Percentiles rank a stretch among this genome's conserved stretches.
phyloP scores from a whole-genome alignment of 73 alveolate genomes.

The Uronychia setigera region DNA sequence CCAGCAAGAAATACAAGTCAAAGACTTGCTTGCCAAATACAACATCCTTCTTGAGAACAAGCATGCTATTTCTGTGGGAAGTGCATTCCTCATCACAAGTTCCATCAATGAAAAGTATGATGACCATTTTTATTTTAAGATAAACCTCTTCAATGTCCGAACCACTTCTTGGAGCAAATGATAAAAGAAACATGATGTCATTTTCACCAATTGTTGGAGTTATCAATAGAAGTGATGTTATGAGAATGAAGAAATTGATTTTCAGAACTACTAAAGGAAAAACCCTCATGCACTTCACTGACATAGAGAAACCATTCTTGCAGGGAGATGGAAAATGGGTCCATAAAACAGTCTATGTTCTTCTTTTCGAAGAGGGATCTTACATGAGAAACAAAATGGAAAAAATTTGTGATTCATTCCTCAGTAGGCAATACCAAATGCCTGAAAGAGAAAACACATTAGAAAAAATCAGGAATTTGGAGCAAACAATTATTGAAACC shows the following conservation, averaged over 20 bases:
- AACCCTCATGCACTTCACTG: constrained; percentile 75
- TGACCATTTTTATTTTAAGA: constrained; percentile 3
- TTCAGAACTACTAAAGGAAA: constrained; percentile 93
- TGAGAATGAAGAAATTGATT: constrained; percentile 78
- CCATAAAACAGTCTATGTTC: constrained; percentile 29
- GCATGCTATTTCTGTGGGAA: neutral
- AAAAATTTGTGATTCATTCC: constrained; percentile 32
- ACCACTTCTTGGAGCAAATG: neutral
- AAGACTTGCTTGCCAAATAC: constrained; percentile 10
- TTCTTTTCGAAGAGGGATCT: constrained; percentile 47
- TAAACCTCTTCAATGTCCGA: neutral
- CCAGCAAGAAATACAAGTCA: constrained; percentile 8
- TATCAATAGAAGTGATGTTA: constrained; percentile 79
- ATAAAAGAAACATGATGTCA: neutral
- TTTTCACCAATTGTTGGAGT: constrained; percentile 77
- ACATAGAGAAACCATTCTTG: constrained; percentile 38
- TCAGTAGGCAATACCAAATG: neutral
- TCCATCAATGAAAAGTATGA: constrained; percentile 3
- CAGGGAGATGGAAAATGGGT: neutral
- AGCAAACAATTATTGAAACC: neutral
- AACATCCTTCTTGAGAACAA: constrained; percentile 2
- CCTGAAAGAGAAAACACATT: neutral
- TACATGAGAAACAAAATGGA: constrained; percentile 12
- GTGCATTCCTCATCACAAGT: neutral
- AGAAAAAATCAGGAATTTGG: neutral